Percentiles rank a stretch among this genome's conserved stretches.
Evolutionary conservation across 805 yeast species (phyloP).

Genomic region (Yarrowia deformans): DNA sequence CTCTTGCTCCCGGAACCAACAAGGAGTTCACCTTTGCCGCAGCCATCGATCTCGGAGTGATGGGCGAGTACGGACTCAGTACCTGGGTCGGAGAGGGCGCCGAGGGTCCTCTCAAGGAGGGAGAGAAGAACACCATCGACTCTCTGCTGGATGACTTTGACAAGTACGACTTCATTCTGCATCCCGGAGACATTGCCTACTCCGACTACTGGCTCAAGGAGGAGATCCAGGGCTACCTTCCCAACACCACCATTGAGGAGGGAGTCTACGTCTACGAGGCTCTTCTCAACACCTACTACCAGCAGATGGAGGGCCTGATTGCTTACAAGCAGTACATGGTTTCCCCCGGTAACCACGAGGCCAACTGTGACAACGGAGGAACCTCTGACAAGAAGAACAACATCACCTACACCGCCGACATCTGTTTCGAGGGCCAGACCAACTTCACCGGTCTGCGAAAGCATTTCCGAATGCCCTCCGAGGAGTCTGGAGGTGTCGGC

Average conservation of each 20-base stretch:
- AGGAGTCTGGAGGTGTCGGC: conserved; percentile 46
- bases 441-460: conserved; percentile 48
- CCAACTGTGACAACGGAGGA: conserved; percentile 44
- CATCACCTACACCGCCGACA: conserved; percentile 39
- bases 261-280: conserved; percentile 43
- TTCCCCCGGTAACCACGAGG: conserved; percentile 47
- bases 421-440: conserved; percentile 45
- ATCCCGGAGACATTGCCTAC: conserved; percentile 49
- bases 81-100: conserved; percentile 36
- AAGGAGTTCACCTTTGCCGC: conserved; percentile 37
- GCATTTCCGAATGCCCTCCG: conserved; percentile 49
- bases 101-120: conserved; percentile 32
- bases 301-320: conserved; percentile 43
- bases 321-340: conserved; percentile 45
- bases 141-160: conserved; percentile 42
- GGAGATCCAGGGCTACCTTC: conserved; percentile 41
- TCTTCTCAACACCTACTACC: conserved; percentile 45
- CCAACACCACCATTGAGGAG: conserved; percentile 35
- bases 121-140: conserved; percentile 42
- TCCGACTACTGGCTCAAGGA: conserved; percentile 49
- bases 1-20: conserved; percentile 41
- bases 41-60: conserved; percentile 33
- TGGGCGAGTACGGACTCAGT: conserved; percentile 40
- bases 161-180: conserved; percentile 46
- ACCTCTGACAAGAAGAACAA: conserved; percentile 39